Evolutionary conservation across 2,329 filamentous ascomycete genomes (phyloP), one percentile per base, ranked within the genome.

Genomic region (Nigrograna mackinnonii): DNA sequence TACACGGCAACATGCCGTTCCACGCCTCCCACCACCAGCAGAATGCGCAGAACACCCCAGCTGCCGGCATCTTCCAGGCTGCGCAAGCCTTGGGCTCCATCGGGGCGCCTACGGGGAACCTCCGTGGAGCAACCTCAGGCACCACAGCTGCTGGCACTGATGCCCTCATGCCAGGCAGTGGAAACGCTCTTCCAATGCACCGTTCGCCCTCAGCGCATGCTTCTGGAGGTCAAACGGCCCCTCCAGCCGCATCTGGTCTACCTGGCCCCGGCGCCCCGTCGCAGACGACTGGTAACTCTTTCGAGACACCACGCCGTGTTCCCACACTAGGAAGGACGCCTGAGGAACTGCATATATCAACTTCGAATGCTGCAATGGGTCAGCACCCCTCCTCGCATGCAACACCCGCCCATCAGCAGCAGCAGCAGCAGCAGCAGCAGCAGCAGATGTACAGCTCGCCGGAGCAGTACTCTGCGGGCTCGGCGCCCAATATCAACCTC

Each of bases 271-370:
- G 48, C 41, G 44, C 49, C 17, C 37, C 44, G 39, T 30, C 43
- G 34, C 36, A 46, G 21, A 64, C 70, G 45, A 74, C 73, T 55
- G 68, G 71, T 46, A 73, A 72, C 57, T 64, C 72, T 37, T 80
- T 73, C 64, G 77, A 80, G 44, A 71, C 73, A 35, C 70, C 76
- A 48, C 74, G 77, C 56, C 73, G 77, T 54, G 66, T 68, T 38
- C 69, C 74, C 42, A 65, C 71, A 18, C 72, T 74, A 50, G 69
- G 66, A 31, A 73, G 77, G 44, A 72, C 76, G 50, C 70, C 75
- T 37, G 80, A 84, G 54, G 80, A 83, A 62, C 69, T 81, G 55
- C 80, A 82, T 56, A 73, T 80, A 30, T 72, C 74, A 28, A 55
- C 70, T 26, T 66, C 72, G 13, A 62, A 69, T 26, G 59, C 65